Percentiles rank a stretch among this genome's conserved stretches.
These are phyloP conservation scores for Eucalyptus tenuipes DNA, from an alignment of 345 rosid genomes.

Conservation along the genomic window DNA sequence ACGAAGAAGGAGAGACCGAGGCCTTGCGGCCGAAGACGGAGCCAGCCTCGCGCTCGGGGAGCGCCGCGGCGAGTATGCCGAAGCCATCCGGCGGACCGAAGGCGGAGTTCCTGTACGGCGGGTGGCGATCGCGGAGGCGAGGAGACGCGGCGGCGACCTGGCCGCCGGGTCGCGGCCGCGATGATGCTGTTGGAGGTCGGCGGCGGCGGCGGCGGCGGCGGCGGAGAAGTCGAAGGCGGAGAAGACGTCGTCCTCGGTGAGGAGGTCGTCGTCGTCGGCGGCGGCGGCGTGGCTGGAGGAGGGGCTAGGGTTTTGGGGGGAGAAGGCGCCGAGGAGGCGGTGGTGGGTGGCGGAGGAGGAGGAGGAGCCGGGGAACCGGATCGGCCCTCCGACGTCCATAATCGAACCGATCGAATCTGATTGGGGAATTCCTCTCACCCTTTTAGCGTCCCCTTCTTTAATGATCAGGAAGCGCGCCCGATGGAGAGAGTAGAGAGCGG, in stretches of 20 bases:
- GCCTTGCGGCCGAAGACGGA: constrained; percentile 49
- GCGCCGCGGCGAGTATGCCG: constrained; percentile 80
- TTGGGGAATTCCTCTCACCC: not conserved
- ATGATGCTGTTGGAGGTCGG: not conserved
- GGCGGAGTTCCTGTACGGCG: not conserved
- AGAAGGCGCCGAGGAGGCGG: constrained; percentile 21
- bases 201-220: constrained; percentile 17
- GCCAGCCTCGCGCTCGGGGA: constrained; percentile 27
- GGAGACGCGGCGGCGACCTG: constrained; percentile 13
- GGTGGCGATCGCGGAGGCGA: not conserved
- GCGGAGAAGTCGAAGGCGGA: constrained; percentile 38
- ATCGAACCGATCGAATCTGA: not conserved
- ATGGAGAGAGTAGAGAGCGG: not conserved
- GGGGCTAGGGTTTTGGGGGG: constrained; percentile 3
- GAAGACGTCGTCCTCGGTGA: constrained; percentile 64
- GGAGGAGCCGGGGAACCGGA: constrained; percentile 12
- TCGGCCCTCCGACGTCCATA: constrained; percentile 20
- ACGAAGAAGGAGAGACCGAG: constrained; percentile 9
- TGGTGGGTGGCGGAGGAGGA: constrained; percentile 1
- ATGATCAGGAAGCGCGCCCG: not conserved
- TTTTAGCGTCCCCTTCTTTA: not conserved
- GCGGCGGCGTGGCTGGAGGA: not conserved
- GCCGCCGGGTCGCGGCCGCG: not conserved
- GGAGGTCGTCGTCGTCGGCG: constrained; percentile 31
- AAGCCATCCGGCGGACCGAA: constrained; percentile 28